phyloP scores from a whole-genome alignment of 768 basidiomycete genomes.

The Termitomyces titanicus region DNA sequence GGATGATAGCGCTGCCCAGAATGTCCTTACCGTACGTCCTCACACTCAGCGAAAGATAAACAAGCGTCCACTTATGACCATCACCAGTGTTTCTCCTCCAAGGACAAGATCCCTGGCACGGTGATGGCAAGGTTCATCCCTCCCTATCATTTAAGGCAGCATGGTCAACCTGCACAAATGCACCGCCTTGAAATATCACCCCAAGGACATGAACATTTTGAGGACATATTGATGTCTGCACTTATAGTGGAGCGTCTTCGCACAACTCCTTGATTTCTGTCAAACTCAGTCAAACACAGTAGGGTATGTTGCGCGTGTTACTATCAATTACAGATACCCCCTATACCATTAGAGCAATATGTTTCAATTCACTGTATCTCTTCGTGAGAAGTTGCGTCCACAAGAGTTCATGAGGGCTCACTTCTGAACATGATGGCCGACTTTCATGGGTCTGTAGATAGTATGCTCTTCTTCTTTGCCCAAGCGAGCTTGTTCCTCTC shows the following conservation, averaged over 20 bases:
- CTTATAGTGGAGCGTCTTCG: slow-evolving; percentile 38
- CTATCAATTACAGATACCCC: background rate
- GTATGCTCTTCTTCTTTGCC: slow-evolving; percentile 40
- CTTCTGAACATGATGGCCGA: slow-evolving; percentile 87
- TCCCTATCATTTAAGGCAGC: slow-evolving; percentile 28
- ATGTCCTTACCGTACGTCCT: slow-evolving; percentile 25
- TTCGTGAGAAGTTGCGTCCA: slow-evolving; percentile 2
- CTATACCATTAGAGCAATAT: slow-evolving; percentile 64
- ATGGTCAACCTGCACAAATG: slow-evolving; percentile 28
- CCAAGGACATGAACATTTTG: slow-evolving; percentile 35
- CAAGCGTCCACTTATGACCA: background rate
- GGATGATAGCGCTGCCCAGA: slow-evolving; percentile 31
- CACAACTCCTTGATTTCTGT: slow-evolving; percentile 27
- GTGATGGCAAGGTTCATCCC: slow-evolving; percentile 38
- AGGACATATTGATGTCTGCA: slow-evolving; percentile 40
- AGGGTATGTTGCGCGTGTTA: background rate
- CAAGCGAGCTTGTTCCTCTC: slow-evolving; percentile 33
- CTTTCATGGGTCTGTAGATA: slow-evolving; percentile 72
- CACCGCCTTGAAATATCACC: slow-evolving; percentile 36
- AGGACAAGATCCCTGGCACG: slow-evolving; percentile 29
- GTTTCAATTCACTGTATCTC: slow-evolving; percentile 62
- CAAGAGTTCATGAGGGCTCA: slow-evolving; percentile 28
- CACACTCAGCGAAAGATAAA: background rate
- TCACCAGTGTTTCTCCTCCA: slow-evolving; percentile 36
- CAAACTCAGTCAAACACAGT: background rate